Base-by-base conservation (phyloP, 2,329 filamentous ascomycete species). In the Hypoxylon sp. region DNA sequence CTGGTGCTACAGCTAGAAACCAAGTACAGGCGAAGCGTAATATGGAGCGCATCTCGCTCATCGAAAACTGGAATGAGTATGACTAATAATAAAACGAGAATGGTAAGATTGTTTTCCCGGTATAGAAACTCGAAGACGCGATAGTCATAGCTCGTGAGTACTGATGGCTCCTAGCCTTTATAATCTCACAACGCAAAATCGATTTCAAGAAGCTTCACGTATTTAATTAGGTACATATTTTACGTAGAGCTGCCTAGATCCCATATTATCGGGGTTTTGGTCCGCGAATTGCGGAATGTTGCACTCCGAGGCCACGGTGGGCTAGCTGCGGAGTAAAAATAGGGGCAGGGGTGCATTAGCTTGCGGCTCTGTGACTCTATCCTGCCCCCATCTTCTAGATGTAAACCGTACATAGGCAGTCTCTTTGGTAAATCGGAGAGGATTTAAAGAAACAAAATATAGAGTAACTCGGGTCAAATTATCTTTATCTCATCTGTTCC, bases 231-330 rank as follows among this genome's bases (percentile, higher is more conserved):
- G 3, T 23, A 41, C 17, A 25, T 34, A n/a, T 48, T 19, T 53
- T 49, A 14, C 28, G 17, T 2, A 38, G 32, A 45, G 11, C n/a
- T 13, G 3, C 60, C 48, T 63, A 56, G 51, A 46, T 49, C 19
- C 49, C 17, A 19, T 52, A 21, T 34, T 43, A 10, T 60, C 28
- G 61, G 50, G n/a, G 21, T 4, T 25, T 49, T 62, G 38, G 36
- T 32, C 43, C 56, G 56, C 34, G 51, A 61, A 58, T 52, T 36
- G 56, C 68, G 68, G 68, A 70, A 52, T 17, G 34, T 65, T 21
- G 45, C 55, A 28, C 25, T 68, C 68, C 68, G 68, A 55, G 41
- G 11, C 41, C 57, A 13, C n/a, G 50, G 21, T 55, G 23, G 62
- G 61, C 21, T 56, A 65, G 9, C 25, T 34, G 51, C 28, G 63